Evolutionary conservation across 2,329 filamentous ascomycete genomes (phyloP).

Genomic region (Samsoniella hepiali): DNA sequence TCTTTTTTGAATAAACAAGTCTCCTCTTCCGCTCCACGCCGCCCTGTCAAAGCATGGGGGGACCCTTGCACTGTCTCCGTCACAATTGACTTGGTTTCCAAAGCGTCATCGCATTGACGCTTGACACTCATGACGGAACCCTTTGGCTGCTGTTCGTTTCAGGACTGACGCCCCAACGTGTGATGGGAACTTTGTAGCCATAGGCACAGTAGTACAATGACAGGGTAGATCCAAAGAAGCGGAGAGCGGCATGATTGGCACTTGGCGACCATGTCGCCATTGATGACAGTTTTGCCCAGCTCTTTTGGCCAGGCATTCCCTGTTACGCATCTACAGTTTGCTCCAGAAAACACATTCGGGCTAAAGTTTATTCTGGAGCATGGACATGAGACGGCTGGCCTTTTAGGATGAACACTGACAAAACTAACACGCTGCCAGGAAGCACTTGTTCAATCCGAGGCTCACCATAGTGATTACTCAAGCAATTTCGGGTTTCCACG

Average conservation of each 20-base stretch:
- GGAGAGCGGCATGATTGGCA: background rate
- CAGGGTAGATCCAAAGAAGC: background rate
- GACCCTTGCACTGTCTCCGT: background rate
- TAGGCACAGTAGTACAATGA: background rate
- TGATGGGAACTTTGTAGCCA: background rate
- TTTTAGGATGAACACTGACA: background rate
- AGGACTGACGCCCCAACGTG: background rate
- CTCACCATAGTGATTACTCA: background rate
- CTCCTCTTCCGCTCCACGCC: background rate
- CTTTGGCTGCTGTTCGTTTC: background rate
- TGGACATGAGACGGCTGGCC: background rate
- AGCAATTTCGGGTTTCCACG: background rate
- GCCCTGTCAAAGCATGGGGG: background rate
- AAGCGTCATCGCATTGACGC: slow-evolving; percentile 8
- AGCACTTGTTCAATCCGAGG: background rate
- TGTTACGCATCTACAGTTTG: background rate
- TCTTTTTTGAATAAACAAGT: background rate
- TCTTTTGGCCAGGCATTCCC: background rate
- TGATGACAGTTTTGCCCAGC: background rate
- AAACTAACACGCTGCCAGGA: too few relatives aligned
- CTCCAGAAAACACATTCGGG: background rate
- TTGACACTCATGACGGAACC: background rate
- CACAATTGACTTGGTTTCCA: background rate
- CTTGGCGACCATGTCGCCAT: background rate
- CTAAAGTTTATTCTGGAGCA: background rate